Evolutionary conservation across 1,284 basidiomycete genomes (phyloP), one percentile per base, ranked within the genome.

Genomic region (Laetiporus sulphureus): DNA sequence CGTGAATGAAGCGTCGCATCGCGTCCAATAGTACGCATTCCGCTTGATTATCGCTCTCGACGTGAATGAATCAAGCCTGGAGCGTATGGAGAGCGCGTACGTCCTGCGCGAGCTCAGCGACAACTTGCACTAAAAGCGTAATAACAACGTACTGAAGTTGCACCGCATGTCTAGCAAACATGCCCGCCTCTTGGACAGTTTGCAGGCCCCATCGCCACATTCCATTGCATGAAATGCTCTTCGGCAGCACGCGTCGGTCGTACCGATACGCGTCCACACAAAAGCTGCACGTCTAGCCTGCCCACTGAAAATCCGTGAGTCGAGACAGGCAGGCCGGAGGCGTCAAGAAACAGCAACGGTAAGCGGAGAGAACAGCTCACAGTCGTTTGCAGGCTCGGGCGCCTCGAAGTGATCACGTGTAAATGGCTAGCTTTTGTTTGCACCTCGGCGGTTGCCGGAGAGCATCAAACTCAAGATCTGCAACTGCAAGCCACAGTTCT

Each of bases 201-300:
- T 61, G 61, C 60, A 63, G 50, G 53, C 57, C 52, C 54, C 72
- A 72, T 73, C 69, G 70, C 71, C 62, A 73, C 71, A 73, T 73
- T 69, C 71, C 70, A 73, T 73, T 62, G 66, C 71, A 69, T 65
- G 45, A 41, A 55, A 31, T 20, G 39, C 41, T 37, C 34, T 25
- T 34, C 42, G 42, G 38, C 32, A 38, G 47, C 49, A 38, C 35
- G 24, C 12, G 21, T 39, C 31, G 2, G 19, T 25, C 40, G 32
- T 11, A 24, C 12, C 29, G n/a, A 15, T 23, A 27, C 44, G 29
- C 19, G 40, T n/a, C n/a, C n/a, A n/a, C n/a, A n/a, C n/a, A n/a
- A n/a, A n/a, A n/a, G n/a, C n/a, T n/a, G n/a, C n/a, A n/a, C n/a
- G n/a, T n/a, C n/a, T n/a, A n/a, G n/a, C n/a, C n/a, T n/a, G n/a